Evolutionary conservation across 306 rosid species (phyloP), one percentile per base, ranked within the genome.

Genomic region (Pyrus bretschneideri): DNA sequence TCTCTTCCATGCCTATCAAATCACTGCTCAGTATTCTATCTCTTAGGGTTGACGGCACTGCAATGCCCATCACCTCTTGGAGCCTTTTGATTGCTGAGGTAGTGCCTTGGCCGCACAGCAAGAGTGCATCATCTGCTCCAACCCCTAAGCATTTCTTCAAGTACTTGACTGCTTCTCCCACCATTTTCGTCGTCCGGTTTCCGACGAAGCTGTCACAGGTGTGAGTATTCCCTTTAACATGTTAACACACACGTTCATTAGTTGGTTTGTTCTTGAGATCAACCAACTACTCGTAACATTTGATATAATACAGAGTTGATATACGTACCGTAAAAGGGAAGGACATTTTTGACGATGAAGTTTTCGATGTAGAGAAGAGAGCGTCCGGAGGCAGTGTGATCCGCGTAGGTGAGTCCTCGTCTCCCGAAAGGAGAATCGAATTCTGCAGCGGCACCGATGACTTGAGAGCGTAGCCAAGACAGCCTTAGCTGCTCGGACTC

Each of bases 321-420:
- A 64, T 0, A 15, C 10, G 10, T 52, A 21, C 76, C 3, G n/a
- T 93, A 93, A 73, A 81, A 88, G 30, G 98, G 96, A 70, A 93
- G 98, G 78, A 93, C 84, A 51, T 87, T 93, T 14, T 69, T 27
- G 78, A 44, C 38, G 87, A 93, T 87, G 71, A 87, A 90, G 51
- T 81, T 74, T 85, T 93, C 98, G 2, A 83, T 83, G 59, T 77
- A 87, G 22, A 31, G 83, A 73, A 91, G 96, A 71, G 90, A 86
- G 12, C 94, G 89, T 9, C 85, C 98, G 0, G 97, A 88, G 46
- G 98, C 98, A 9, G 98, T 93, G 83, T 90, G 93, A 85, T 93
- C 98, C 55, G 97, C 94, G 81, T 93, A 93, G 1, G 86, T 67
- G 73, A 93, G 71, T 13, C 71, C 52, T 81, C 93, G 61, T 71